A percentile compares a stretch with the other conserved stretches of the same genome.
phyloP scores from a whole-genome alignment of 2,329 filamentous ascomycete species.

The Alternaria sp. region DNA sequence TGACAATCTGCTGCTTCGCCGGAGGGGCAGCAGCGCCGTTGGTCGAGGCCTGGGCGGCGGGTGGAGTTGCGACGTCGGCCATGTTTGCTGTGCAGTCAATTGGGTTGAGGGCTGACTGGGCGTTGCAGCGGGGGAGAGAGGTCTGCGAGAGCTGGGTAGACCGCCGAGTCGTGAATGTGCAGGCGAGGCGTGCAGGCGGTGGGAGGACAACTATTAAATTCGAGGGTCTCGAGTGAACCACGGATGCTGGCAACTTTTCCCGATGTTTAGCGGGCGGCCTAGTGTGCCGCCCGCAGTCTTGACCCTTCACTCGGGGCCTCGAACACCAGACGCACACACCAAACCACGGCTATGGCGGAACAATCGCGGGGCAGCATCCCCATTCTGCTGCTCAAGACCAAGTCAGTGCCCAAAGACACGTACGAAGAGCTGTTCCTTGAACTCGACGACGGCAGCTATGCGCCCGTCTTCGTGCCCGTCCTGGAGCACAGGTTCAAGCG shows the following conservation, averaged over 20 bases:
- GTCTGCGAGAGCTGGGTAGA: slow-evolving; percentile 6
- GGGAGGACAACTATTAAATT: slow-evolving; percentile 34
- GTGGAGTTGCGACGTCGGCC: slow-evolving; percentile 48
- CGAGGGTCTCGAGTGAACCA: slow-evolving; percentile 25
- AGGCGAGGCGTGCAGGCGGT: background rate
- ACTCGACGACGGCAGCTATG: slow-evolving; percentile 57
- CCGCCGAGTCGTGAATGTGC: slow-evolving; percentile 8
- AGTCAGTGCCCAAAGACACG: slow-evolving; percentile 71
- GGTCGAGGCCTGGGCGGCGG: slow-evolving; percentile 42
- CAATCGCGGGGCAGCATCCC: slow-evolving; percentile 50
- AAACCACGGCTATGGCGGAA: slow-evolving; percentile 30
- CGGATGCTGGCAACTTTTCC: slow-evolving; percentile 29
- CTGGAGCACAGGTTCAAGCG: slow-evolving; percentile 73
- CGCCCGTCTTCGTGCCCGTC: slow-evolving; percentile 76
- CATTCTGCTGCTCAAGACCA: slow-evolving; percentile 78
- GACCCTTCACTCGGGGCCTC: slow-evolving; percentile 2
- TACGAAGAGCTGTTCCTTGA: slow-evolving; percentile 72
- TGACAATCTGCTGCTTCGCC: slow-evolving; percentile 54
- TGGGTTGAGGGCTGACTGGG: slow-evolving; percentile 21
- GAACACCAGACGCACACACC: slow-evolving; percentile 8
- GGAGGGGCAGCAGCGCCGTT: slow-evolving; percentile 39
- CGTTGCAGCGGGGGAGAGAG: slow-evolving; percentile 14
- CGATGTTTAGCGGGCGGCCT: slow-evolving; percentile 21
- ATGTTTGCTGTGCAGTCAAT: slow-evolving; percentile 34
- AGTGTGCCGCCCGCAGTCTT: slow-evolving; percentile 15